Evolutionary conservation across 371 early-diverging fungal species (phyloP).

Genomic region (Mortierella sp.): DNA sequence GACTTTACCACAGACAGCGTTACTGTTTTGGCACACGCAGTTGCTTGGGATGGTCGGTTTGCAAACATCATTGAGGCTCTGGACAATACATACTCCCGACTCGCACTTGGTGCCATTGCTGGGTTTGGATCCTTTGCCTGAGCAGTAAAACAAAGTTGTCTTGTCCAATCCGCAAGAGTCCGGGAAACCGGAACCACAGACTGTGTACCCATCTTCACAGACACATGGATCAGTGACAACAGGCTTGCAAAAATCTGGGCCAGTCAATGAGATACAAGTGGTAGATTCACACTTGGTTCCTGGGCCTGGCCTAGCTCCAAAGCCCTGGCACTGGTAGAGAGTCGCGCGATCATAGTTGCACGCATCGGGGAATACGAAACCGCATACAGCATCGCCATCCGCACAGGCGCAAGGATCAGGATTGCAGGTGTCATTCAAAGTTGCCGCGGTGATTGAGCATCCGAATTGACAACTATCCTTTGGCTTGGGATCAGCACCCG

Average conservation of each 20-base stretch:
- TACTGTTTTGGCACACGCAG: not conserved
- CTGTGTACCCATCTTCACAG: not conserved
- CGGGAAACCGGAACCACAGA: constrained; percentile 18
- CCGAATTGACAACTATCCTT: not conserved
- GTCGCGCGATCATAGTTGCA: not conserved
- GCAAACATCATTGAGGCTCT: not conserved
- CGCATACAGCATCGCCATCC: constrained; percentile 9
- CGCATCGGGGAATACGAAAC: constrained; percentile 16
- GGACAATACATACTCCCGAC: not conserved
- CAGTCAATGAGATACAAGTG: not conserved
- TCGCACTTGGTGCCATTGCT: not conserved
- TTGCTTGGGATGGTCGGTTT: not conserved
- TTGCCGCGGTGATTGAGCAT: not conserved
- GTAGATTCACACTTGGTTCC: not conserved
- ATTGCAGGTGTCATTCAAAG: constrained; percentile 7
- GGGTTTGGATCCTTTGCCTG: not conserved
- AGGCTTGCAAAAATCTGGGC: not conserved
- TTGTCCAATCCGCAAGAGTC: not conserved
- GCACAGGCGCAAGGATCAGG: constrained; percentile 15
- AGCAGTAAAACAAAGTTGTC: not conserved
- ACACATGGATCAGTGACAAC: not conserved
- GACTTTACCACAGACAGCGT: constrained; percentile 3
- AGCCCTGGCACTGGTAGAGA: not conserved
- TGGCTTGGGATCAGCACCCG: constrained; percentile 1
- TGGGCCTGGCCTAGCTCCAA: not conserved